phyloP scores from a whole-genome alignment of 2,329 filamentous ascomycete genomes.

The Rhynchosporium graminicola region DNA sequence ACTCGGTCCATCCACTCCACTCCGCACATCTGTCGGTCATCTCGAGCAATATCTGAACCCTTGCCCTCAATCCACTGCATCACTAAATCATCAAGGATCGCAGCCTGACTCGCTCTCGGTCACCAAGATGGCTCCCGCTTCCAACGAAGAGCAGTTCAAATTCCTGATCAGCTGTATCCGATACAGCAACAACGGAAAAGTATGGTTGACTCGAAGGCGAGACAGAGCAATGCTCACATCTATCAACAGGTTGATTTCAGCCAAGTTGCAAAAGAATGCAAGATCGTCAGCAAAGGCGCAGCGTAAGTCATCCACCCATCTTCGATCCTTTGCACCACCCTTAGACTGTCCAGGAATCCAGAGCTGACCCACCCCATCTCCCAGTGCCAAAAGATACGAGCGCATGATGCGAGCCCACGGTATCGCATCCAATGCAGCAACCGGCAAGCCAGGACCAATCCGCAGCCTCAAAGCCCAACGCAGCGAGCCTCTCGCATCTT shows the following conservation, averaged over 20 bases:
- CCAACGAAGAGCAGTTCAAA: conserved; percentile 59
- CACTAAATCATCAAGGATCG: not conserved
- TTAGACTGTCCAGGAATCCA: not conserved
- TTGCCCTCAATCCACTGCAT: not conserved
- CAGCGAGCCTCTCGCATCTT: conserved; percentile 13
- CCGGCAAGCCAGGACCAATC: conserved; percentile 30
- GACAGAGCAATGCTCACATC: conserved; percentile 4
- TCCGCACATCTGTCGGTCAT: conserved; percentile 17
- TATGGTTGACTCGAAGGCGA: conserved; percentile 41
- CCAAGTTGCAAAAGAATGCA: conserved; percentile 63
- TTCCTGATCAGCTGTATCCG: conserved; percentile 69
- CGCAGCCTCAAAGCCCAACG: conserved; percentile 27
- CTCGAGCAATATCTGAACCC: conserved; percentile 16
- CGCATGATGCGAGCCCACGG: conserved; percentile 62
- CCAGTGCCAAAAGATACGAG: conserved; percentile 67
- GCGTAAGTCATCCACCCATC: conserved; percentile 54
- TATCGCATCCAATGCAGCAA: conserved; percentile 42
- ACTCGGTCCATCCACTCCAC: conserved; percentile 21
- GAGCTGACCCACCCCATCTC: conserved; percentile 14
- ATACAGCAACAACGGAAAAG: conserved; percentile 60
- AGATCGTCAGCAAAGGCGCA: conserved; percentile 65
- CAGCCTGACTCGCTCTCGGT: not conserved
- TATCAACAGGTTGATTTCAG: conserved; percentile 60
- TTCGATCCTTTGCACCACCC: not conserved
- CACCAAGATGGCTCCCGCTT: conserved; percentile 50